Evolutionary conservation across 345 rosid genomes (phyloP).

Genomic region (Populus simonii): DNA sequence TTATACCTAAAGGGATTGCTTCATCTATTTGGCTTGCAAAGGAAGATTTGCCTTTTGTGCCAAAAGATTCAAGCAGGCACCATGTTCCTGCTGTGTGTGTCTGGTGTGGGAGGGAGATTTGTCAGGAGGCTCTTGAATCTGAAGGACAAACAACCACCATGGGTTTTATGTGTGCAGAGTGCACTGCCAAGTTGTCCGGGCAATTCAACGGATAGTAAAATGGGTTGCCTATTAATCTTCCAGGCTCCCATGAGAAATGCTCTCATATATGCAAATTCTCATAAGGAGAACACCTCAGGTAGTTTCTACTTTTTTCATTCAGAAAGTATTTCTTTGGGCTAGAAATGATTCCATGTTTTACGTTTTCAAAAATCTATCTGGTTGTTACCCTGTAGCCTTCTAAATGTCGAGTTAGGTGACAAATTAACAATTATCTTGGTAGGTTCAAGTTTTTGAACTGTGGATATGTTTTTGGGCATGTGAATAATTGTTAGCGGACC

Average conservation of each 20-base stretch:
- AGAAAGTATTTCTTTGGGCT: slow-evolving; percentile 1
- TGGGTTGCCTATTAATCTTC: neutral
- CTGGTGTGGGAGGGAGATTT: slow-evolving; percentile 45
- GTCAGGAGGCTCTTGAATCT: slow-evolving; percentile 28
- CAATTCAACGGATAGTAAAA: slow-evolving; percentile 25
- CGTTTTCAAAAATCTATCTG: neutral
- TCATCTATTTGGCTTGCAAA: slow-evolving; percentile 43
- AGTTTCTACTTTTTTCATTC: slow-evolving; percentile 18
- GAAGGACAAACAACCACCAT: slow-evolving; percentile 24
- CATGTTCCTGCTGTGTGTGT: slow-evolving; percentile 32
- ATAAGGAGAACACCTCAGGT: slow-evolving; percentile 16
- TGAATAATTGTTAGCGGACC: neutral
- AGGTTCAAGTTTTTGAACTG: neutral
- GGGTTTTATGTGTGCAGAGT: slow-evolving; percentile 39
- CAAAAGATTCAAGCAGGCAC: slow-evolving; percentile 32
- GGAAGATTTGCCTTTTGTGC: slow-evolving; percentile 45
- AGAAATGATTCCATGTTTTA: neutral
- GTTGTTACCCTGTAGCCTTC: neutral
- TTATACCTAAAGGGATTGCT: slow-evolving; percentile 28
- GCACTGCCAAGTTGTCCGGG: slow-evolving; percentile 43
- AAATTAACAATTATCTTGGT: neutral
- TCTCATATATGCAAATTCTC: neutral
- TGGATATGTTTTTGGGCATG: neutral
- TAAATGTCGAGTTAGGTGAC: neutral
- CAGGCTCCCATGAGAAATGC: slow-evolving; percentile 2